Percentiles rank a stretch among this genome's conserved stretches.
Conservation (phyloP, 768 basidiomycete genomes). For the Leucocoprinus sp. region DNA sequence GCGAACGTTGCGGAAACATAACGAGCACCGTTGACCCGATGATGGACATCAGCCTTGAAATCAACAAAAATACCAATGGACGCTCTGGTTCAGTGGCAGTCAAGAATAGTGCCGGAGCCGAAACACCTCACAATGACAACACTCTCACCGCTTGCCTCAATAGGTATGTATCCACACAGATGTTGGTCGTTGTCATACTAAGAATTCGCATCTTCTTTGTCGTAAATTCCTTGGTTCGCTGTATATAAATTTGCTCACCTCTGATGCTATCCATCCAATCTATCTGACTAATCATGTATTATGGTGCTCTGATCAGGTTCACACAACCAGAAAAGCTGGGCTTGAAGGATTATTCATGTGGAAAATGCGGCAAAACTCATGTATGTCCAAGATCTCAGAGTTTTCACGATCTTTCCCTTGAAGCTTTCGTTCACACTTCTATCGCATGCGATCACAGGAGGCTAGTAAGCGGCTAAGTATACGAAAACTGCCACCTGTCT, state of each 20-base stretch:
- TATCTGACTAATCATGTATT: conserved; percentile 2
- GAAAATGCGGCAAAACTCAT: conserved; percentile 68
- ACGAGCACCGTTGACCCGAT: conserved; percentile 83
- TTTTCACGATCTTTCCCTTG: neutral
- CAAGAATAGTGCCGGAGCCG: conserved; percentile 20
- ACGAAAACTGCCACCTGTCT: conserved; percentile 75
- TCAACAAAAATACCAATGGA: conserved; percentile 33
- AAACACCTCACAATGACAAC: conserved; percentile 38
- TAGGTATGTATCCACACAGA: conserved; percentile 34
- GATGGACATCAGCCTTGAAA: conserved; percentile 83
- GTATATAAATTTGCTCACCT: neutral
- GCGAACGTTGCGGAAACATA: conserved; percentile 73
- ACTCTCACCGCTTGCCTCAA: conserved; percentile 71
- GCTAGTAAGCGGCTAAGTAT: conserved; percentile 84
- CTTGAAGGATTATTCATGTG: conserved; percentile 76
- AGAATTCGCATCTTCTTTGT: neutral
- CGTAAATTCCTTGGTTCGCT: neutral
- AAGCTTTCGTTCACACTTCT: neutral
- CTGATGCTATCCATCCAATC: neutral
- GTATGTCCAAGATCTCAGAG: conserved; percentile 26
- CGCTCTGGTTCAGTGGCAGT: conserved; percentile 5
- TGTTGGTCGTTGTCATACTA: conserved; percentile 3
- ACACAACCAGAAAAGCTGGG: conserved; percentile 82
- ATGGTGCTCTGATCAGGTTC: conserved; percentile 40
- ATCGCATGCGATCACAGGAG: conserved; percentile 32